Base-by-base conservation (phyloP, 257 asterid species). In the Asclepias syriaca region DNA sequence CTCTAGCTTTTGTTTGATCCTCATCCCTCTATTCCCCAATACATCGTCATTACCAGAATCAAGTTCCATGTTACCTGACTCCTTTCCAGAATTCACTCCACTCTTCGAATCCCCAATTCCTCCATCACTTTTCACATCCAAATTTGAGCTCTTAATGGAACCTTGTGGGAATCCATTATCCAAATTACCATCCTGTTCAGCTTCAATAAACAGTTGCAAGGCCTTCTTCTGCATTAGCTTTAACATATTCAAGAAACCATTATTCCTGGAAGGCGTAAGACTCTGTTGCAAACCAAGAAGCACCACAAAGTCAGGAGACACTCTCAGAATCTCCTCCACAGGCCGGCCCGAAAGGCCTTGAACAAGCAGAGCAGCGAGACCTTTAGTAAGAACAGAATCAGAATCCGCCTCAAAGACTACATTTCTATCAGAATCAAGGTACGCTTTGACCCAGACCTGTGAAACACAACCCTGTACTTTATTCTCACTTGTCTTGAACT, bases 241-340 rank as follows among this genome's bases (percentile, higher is more conserved):
- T 83, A 93, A 79, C 96, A 90, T 93, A 86, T 92, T 92, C 90
- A 89, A 86, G 82, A 92, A 89, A 67, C 96, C 96, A 81, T 89
- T 89, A 78, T 88, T 89, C 85, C 95, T 83, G 55, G 95, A 87
- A 71, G 92, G 90, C 32, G 93, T 89, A 72, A 88, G 76, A 61
- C 93, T 88, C 72, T 88, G 93, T 53, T 92, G 90, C 84, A 92
- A 72, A 53, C 97, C 97, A 69, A 92, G 79, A 73, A 85, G 95
- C 77, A 81, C 77, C 56, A 24, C 92, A 73, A 92, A 92, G 85
- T 92, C 92, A 59, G 96, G 97, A 6, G 93, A 82, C 14, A 89
- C 92, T 84, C 84, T 79, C 18, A 87, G 74, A 79, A 92, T 84
- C 81, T 89, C 95, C 40, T 83, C 86, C n/a, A 88, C 87, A 0